A percentile compares a stretch with the other conserved stretches of the same genome.
phyloP scores from a whole-genome alignment of 2,329 filamentous ascomycete genomes.

The Ophiostoma ips region DNA sequence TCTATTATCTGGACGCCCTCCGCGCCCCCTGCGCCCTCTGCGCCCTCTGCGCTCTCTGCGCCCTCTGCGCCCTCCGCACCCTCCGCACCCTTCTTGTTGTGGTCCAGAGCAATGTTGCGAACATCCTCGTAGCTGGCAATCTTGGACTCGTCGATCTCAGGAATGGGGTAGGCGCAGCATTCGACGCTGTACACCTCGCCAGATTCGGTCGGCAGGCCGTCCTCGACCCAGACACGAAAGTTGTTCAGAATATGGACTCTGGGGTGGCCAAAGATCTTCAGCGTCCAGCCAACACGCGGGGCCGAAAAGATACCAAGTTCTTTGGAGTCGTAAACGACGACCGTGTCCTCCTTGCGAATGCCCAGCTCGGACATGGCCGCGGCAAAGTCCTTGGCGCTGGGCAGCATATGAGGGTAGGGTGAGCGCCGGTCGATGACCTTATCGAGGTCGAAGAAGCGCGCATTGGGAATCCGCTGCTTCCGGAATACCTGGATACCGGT shows the following conservation, averaged over 20 bases:
- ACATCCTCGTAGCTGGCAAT: conserved; percentile 76
- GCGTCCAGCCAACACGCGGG: conserved; percentile 85
- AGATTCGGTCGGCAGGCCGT: conserved; percentile 70
- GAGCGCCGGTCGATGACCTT: conserved; percentile 76
- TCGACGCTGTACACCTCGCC: conserved; percentile 57
- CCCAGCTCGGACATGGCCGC: conserved; percentile 80
- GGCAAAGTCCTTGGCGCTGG: conserved; percentile 65
- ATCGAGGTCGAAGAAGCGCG: conserved; percentile 94
- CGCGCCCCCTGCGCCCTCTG: no score
- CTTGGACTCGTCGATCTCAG: conserved; percentile 42
- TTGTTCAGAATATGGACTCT: conserved; percentile 90
- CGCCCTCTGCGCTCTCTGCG: no score
- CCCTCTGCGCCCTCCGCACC: no score
- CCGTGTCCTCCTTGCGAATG: conserved; percentile 71
- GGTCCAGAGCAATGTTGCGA: conserved; percentile 58
- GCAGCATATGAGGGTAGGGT: conserved; percentile 94
- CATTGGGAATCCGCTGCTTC: conserved; percentile 70
- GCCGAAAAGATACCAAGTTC: conserved; percentile 91
- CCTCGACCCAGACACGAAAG: conserved; percentile 82
- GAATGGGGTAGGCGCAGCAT: conserved; percentile 50
- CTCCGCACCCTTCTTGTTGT: conserved; percentile 70
- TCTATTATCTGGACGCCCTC: conserved; percentile 82
- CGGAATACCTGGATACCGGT: conserved; percentile 71
- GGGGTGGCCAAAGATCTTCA: conserved; percentile 77
- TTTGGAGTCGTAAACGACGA: conserved; percentile 88